Conservation (phyloP, 345 rosid species). For the Cardamine occulta region DNA sequence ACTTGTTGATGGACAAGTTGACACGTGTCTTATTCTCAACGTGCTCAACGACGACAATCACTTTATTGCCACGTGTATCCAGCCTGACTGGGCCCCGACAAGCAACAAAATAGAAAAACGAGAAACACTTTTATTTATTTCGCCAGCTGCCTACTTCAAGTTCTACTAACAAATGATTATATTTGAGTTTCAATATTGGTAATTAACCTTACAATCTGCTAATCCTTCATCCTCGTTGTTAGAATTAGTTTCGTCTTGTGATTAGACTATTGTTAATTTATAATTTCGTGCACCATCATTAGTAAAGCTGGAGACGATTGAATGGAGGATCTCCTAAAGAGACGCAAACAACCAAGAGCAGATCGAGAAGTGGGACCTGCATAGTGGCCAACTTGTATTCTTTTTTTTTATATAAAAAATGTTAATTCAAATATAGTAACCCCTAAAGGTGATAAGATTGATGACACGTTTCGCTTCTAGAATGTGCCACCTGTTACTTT, state of each 20-base stretch:
- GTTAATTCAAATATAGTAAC: neutral
- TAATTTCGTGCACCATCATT: neutral
- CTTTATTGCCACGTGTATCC: conserved; percentile 48
- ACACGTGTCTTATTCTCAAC: conserved; percentile 43
- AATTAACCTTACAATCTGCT: neutral
- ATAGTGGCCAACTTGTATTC: conserved; percentile 43
- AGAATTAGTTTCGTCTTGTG: neutral
- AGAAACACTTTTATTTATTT: neutral
- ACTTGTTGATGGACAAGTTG: conserved; percentile 27
- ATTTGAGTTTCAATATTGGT: neutral
- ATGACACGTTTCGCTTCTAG: conserved; percentile 25
- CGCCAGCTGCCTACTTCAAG: conserved; percentile 1
- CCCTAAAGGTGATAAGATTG: conserved; percentile 14
- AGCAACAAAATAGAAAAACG: neutral
- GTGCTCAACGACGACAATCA: conserved; percentile 38
- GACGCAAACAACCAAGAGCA: conserved; percentile 42
- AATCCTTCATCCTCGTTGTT: neutral
- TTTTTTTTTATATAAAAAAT: neutral
- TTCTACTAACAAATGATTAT: neutral
- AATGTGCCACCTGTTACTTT: conserved; percentile 17
- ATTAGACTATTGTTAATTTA: neutral
- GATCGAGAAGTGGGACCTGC: conserved; percentile 41
- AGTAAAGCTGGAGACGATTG: neutral
- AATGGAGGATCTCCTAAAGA: conserved; percentile 39
- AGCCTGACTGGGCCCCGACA: conserved; percentile 45